Evolutionary conservation across 257 asterid species (phyloP), one percentile per base, ranked within the genome.

Genomic region (Cynanchum wilfordii): DNA sequence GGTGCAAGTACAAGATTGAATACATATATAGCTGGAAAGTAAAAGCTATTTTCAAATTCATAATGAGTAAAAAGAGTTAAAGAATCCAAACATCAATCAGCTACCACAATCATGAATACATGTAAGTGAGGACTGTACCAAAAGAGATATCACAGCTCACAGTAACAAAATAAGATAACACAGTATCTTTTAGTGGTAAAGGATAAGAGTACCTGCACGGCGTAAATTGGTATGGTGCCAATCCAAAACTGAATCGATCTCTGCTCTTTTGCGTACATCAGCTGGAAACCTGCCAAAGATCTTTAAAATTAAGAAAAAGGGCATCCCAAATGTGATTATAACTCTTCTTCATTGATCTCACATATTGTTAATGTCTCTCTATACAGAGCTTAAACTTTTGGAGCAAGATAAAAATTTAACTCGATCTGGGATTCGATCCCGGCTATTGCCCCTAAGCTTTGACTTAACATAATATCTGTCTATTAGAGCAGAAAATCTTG

Each of bases 161-260:
- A 30, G 33, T 30, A 30, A 30, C 33, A 30, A 30, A 30, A 30
- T 30, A 30, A 30, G 33, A 30, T 1, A 30, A 30, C 1, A 7
- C 22, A 75, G 68, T 42, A 63, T 30, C 36, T 17, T 52, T 52
- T n/a, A n/a, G 12, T 11, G 12, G 15, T n/a, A 55, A 55, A 7
- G 0, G 8, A 30, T 30, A 30, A 55, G 60, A 7, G 15, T 72
- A 95, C 98, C 93, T 88, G 96, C 81, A 71, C 36, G 79, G 7
- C 96, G 97, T 78, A 89, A 77, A 79, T 92, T 89, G 15, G 90
- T 81, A 86, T 89, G 98, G 76, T 95, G 95, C 99, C 98, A 95
- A 82, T 95, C 97, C 74, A 95, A 77, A 71, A 89, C 93, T 5
- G 99, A 89, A 82, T 95, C 86, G 68, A 95, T 76, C 80, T 86